Evolutionary conservation across 768 basidiomycete species (phyloP), one percentile per base, ranked within the genome.

Genomic region (Tubosaeta sp.): DNA sequence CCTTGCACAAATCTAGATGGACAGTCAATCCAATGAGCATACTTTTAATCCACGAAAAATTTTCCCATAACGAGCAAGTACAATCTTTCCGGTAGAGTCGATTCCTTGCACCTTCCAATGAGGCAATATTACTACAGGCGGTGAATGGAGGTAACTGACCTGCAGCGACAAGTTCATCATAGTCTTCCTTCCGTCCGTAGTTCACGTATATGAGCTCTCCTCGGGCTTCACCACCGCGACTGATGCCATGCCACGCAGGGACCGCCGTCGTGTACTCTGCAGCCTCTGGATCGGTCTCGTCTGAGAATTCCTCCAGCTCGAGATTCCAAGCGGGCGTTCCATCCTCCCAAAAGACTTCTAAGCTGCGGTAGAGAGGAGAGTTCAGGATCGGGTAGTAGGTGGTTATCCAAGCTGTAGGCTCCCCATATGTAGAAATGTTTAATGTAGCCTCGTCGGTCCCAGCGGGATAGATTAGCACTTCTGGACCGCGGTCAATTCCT

Each of bases 11-110:
- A 56, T 34, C 16, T 38, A 66, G 39, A 24, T 2, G 29, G n/a
- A 42, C 34, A 4, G 12, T 31, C 29, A 57, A 62, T 7, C 52
- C 8, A 58, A 44, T 31, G 9, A n/a, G 49, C 54, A 39, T 40
- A 87, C 86, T 79, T 94, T 97, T 12, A 98, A 73, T n/a, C 95
- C 95, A 59, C 95, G 84, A 73, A 91, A 93, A 53, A 81, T 77
- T 6, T 69, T 71, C 3, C 86, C 89, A 64, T 94, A 92, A 38
- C 91, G 84, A 22, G 80, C 77, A 35, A 97, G 71, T 19, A 87
- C 86, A 49, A 96, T 83, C 58, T 85, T 87, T 31, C 84, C 91
- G 0, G 77, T 84, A 49, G 94, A 72, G 60, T 92, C 75, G 16
- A 68, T 76, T 14, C 85, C 88, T 77, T 53, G 13, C 40, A 46